These are phyloP conservation scores for Candida suzukii DNA, from an alignment of 805 yeast genomes.

Conservation along the genomic window DNA sequence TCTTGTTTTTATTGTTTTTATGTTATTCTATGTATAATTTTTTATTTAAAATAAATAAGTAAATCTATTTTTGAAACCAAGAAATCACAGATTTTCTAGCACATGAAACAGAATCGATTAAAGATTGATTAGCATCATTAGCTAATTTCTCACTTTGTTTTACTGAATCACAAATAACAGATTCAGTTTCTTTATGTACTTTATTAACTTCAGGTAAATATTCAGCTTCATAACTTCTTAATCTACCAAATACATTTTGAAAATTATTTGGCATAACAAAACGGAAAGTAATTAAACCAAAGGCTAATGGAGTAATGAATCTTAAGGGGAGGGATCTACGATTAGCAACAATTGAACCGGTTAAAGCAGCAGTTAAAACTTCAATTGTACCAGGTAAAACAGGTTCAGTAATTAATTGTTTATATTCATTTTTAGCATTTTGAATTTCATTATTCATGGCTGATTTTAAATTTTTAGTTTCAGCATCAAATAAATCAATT, in stretches of 20 bases:
- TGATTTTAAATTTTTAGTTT: slow-evolving; percentile 37
- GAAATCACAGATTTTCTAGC: background rate
- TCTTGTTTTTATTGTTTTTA: background rate
- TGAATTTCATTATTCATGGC: slow-evolving; percentile 38
- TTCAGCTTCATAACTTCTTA: slow-evolving; percentile 25
- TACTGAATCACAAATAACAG: background rate
- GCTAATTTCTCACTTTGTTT: background rate
- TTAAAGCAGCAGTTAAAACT: slow-evolving; percentile 46
- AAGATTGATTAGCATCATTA: background rate
- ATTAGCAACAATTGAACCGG: slow-evolving; percentile 49
- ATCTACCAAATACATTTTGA: slow-evolving; percentile 20
- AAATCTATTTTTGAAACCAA: background rate
- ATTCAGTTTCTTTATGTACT: slow-evolving; percentile 10
- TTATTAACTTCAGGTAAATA: slow-evolving; percentile 30
- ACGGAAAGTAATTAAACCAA: slow-evolving; percentile 39
- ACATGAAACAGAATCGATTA: background rate
- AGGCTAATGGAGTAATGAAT: slow-evolving; percentile 41
- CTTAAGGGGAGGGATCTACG: slow-evolving; percentile 42
- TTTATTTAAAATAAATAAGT: background rate
- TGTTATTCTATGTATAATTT: background rate
- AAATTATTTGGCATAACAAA: slow-evolving; percentile 46
- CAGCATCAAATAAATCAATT: slow-evolving; percentile 32
- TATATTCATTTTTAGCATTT: slow-evolving; percentile 23
- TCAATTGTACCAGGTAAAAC: slow-evolving; percentile 48
- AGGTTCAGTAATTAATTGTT: slow-evolving; percentile 39